A percentile compares a stretch with the other conserved stretches of the same genome.
phyloP scores from a whole-genome alignment of 2,329 filamentous ascomycete species.

The Alternaria solani region DNA sequence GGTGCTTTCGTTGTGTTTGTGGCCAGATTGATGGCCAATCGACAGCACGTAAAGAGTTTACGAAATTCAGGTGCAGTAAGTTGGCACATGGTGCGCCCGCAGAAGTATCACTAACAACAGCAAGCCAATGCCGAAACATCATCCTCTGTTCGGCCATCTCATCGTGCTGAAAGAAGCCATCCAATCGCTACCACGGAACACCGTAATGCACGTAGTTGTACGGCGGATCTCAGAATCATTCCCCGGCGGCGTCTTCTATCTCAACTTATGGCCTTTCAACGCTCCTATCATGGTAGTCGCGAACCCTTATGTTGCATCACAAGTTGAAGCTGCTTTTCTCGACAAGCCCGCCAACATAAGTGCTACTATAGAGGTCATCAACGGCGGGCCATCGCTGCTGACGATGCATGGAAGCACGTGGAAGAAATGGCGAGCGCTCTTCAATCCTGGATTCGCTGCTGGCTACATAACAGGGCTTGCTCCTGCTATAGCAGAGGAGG shows the following conservation, averaged over 20 bases:
- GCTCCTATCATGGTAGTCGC: constrained; percentile 16
- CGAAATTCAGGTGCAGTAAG: constrained; percentile 9
- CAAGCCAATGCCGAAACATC: constrained; percentile 24
- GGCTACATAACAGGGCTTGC: constrained; percentile 54
- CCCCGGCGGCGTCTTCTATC: constrained; percentile 20
- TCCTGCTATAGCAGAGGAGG: constrained; percentile 25
- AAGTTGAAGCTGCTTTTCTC: constrained; percentile 17
- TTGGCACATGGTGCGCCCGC: not conserved
- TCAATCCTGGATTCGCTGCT: constrained; percentile 45
- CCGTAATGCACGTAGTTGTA: constrained; percentile 15
- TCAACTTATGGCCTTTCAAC: constrained; percentile 31
- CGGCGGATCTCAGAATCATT: constrained; percentile 35
- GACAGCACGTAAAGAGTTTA: constrained; percentile 9
- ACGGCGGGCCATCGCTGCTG: constrained; percentile 16
- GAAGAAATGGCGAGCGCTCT: constrained; percentile 40
- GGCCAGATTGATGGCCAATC: constrained; percentile 9
- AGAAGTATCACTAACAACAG: not conserved
- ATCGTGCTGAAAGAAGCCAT: constrained; percentile 17
- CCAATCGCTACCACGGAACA: constrained; percentile 13
- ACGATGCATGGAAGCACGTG: constrained; percentile 26
- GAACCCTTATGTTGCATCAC: constrained; percentile 15
- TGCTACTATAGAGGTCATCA: constrained; percentile 13
- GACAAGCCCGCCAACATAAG: constrained; percentile 31
- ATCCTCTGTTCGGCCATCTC: constrained; percentile 24
- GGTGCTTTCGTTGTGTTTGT: constrained; percentile 9